These are phyloP conservation scores for Fusarium torulosum DNA, from an alignment of 2,329 filamentous ascomycete genomes.

Conservation along the genomic window DNA sequence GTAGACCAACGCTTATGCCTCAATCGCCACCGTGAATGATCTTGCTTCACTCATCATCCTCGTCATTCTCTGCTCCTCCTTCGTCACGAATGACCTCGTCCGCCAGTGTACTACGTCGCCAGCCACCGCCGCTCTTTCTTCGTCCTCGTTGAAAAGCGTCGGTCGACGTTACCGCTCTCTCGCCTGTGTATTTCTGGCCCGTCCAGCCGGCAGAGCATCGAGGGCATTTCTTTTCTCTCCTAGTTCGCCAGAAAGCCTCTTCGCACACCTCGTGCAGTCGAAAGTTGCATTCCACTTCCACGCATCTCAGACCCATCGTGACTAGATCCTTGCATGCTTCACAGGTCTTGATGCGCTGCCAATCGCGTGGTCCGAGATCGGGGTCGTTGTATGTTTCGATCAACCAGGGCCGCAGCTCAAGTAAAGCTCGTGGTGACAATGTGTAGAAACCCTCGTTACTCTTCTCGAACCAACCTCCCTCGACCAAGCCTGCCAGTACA, in stretches of 20 bases:
- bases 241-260: conserved; percentile 77
- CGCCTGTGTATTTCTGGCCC: conserved; percentile 65
- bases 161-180: conserved; percentile 67
- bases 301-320: conserved; percentile 84
- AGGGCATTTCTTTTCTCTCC: conserved; percentile 73
- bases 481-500: conserved; percentile 76
- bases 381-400: conserved; percentile 90
- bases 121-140: conserved; percentile 51
- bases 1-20: conserved; percentile 2
- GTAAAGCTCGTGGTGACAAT: conserved; percentile 79
- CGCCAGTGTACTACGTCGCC: conserved; percentile 51
- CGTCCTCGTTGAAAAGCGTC: conserved; percentile 62
- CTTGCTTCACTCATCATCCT: conserved; percentile 43
- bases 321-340: conserved; percentile 90
- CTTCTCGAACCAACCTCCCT: conserved; percentile 87
- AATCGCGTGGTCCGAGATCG: conserved; percentile 68
- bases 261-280: conserved; percentile 84
- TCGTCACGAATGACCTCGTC: conserved; percentile 52
- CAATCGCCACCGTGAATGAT: conserved; percentile 33
- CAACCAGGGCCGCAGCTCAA: conserved; percentile 88
- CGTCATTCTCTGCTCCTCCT: conserved; percentile 37
- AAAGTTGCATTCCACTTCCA: conserved; percentile 73
- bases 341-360: conserved; percentile 86
- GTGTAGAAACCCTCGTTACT: conserved; percentile 79
- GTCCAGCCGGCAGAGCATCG: conserved; percentile 66